Conservation (phyloP, 2,329 filamentous ascomycete species). For the Fusarium verticillioides region DNA sequence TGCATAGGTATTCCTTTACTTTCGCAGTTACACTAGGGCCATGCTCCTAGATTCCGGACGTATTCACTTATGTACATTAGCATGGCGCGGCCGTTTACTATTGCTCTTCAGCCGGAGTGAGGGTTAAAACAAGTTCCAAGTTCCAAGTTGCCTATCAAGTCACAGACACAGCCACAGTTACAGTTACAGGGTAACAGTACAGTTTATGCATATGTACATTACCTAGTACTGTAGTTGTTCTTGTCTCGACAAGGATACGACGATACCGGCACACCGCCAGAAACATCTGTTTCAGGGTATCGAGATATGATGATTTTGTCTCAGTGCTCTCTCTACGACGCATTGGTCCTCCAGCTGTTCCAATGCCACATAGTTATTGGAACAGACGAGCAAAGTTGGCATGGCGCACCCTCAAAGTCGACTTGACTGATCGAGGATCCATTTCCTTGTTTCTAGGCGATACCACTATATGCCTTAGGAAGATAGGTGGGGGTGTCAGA, state of each 20-base stretch:
- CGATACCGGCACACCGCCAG: constrained; percentile 30
- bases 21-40: constrained; percentile 13
- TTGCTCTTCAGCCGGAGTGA: background rate
- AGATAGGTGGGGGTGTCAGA: too few relatives aligned
- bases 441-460: background rate
- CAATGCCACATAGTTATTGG: background rate
- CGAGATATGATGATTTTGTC: constrained; percentile 22
- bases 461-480: too few relatives aligned
- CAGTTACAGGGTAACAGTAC: constrained; percentile 20
- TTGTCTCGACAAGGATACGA: constrained; percentile 21
- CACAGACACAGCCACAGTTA: background rate
- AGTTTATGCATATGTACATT: background rate
- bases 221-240: background rate
- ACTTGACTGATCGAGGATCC: background rate
- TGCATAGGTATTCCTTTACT: background rate
- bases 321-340: background rate
- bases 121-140: background rate
- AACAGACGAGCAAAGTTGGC: constrained; percentile 8
- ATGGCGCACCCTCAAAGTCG: background rate
- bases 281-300: constrained; percentile 36
- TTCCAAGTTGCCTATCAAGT: background rate
- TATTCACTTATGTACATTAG: background rate
- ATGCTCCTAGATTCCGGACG: constrained; percentile 19
- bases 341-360: background rate
- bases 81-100: background rate